These are phyloP conservation scores for Dactylellina leptospora DNA, from an alignment of 2,329 filamentous ascomycete genomes.

Conservation along the genomic window DNA sequence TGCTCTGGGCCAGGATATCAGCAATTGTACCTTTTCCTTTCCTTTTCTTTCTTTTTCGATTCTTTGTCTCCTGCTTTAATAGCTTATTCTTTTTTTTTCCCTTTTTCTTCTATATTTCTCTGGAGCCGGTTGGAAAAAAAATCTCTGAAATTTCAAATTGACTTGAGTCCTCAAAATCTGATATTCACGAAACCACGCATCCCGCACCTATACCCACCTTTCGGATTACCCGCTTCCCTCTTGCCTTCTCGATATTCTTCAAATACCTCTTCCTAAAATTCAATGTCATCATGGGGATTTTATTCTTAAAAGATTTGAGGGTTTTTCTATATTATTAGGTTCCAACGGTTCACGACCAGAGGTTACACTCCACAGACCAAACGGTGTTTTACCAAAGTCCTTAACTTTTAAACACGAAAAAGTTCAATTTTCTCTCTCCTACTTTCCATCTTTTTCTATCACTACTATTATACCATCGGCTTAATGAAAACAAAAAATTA, in stretches of 20 bases:
- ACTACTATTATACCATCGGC: slow-evolving; percentile 34
- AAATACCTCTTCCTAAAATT: background rate
- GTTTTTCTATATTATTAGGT: background rate
- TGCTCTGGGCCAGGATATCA: slow-evolving; percentile 54
- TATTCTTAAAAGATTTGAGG: slow-evolving; percentile 1
- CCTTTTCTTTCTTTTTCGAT: slow-evolving; percentile 22
- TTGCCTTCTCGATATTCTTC: background rate
- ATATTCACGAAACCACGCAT: slow-evolving; percentile 18
- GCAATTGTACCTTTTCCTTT: slow-evolving; percentile 42
- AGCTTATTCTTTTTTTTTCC: slow-evolving; percentile 28
- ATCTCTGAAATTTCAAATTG: slow-evolving; percentile 50
- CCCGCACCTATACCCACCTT: slow-evolving; percentile 1
- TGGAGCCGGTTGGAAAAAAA: slow-evolving; percentile 40
- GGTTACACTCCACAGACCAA: no score
- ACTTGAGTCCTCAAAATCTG: slow-evolving; percentile 40
- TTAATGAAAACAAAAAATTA: slow-evolving; percentile 50
- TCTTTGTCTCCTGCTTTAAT: slow-evolving; percentile 48
- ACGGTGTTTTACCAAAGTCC: slow-evolving; percentile 26
- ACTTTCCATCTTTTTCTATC: background rate
- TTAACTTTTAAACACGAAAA: slow-evolving; percentile 42
- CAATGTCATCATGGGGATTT: slow-evolving; percentile 21
- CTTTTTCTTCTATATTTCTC: slow-evolving; percentile 18
- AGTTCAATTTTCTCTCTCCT: slow-evolving; percentile 31
- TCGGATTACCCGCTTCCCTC: background rate
- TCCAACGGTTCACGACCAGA: background rate